These are phyloP conservation scores for Coemansia sp. DNA, from an alignment of 192 early-diverging fungal genomes.

Conservation along the genomic window DNA sequence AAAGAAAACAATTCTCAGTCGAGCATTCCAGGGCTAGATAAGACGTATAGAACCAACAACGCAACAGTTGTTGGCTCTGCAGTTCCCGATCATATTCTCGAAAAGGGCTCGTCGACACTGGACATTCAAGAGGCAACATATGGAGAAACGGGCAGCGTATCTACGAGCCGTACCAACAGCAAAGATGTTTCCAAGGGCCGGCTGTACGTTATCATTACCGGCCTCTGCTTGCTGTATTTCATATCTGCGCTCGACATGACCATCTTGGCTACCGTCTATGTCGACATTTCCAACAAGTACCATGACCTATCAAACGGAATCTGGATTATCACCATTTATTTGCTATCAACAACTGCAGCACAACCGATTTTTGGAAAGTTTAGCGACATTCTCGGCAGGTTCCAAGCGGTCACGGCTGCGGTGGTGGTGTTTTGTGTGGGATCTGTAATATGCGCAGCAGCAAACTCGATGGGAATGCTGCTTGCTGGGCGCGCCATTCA, in stretches of 20 bases:
- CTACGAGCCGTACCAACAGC: slow-evolving; percentile 22
- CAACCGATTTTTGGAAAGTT: slow-evolving; percentile 80
- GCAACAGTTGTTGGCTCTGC: neutral
- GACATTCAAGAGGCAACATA: neutral
- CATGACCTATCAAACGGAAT: slow-evolving; percentile 61
- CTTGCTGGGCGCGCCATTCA: slow-evolving; percentile 67
- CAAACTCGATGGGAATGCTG: slow-evolving; percentile 65
- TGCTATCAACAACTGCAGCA: slow-evolving; percentile 70
- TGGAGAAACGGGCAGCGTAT: neutral
- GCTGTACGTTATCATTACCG: neutral
- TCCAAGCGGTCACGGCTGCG: slow-evolving; percentile 53
- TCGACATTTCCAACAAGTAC: slow-evolving; percentile 63
- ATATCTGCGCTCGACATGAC: slow-evolving; percentile 71
- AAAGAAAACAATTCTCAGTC: neutral
- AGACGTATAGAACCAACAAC: neutral
- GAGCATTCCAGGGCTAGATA: neutral
- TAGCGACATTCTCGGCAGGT: slow-evolving; percentile 80
- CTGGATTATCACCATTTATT: slow-evolving; percentile 78
- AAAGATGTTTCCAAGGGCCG: slow-evolving; percentile 4
- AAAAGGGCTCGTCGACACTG: neutral
- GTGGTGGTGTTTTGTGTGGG: slow-evolving; percentile 57
- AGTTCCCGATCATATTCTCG: neutral
- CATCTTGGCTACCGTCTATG: slow-evolving; percentile 71
- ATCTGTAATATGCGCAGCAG: slow-evolving; percentile 57
- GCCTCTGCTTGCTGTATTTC: slow-evolving; percentile 56